A percentile compares a stretch with the other conserved stretches of the same genome.
phyloP scores from a whole-genome alignment of 2,329 filamentous ascomycete species.

The Parafenestella ontariensis region DNA sequence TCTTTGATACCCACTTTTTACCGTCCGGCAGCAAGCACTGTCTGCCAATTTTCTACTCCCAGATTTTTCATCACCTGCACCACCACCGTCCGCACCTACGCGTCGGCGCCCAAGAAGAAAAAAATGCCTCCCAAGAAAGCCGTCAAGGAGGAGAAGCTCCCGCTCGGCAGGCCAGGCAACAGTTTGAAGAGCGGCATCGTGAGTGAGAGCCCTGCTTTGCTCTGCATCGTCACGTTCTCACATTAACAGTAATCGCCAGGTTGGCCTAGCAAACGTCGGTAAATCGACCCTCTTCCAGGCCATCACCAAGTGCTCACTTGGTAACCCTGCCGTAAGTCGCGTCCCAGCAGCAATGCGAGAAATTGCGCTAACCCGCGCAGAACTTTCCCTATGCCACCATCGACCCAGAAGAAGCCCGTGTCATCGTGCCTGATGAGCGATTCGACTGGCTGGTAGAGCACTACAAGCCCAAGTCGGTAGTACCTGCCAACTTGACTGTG shows the following conservation, averaged over 20 bases:
- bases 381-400: constrained; percentile 99
- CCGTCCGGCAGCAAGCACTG: constrained; percentile 59
- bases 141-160: constrained; percentile 91
- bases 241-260: constrained; percentile 65
- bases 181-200: constrained; percentile 98
- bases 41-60: constrained; percentile 41
- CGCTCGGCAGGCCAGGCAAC: constrained; percentile 95
- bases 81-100: constrained; percentile 62
- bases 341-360: background rate
- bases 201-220: constrained; percentile 66
- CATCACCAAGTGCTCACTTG: constrained; percentile 95
- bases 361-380: constrained; percentile 53
- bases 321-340: constrained; percentile 87
- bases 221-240: constrained; percentile 43
- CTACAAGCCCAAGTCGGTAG: constrained; percentile 95
- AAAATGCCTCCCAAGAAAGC: constrained; percentile 97
- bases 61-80: constrained; percentile 45
- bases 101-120: constrained; percentile 64
- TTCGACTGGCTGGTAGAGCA: constrained; percentile 96
- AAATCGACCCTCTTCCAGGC: constrained; percentile 99
- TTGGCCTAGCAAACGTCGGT: constrained; percentile 98
- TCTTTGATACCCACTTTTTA: constrained; percentile 61
- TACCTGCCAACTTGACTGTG: constrained; percentile 97
- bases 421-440: constrained; percentile 93
- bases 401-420: constrained; percentile 96